phyloP scores from a whole-genome alignment of 2,329 filamentous ascomycete species.

The Alternaria rosae region DNA sequence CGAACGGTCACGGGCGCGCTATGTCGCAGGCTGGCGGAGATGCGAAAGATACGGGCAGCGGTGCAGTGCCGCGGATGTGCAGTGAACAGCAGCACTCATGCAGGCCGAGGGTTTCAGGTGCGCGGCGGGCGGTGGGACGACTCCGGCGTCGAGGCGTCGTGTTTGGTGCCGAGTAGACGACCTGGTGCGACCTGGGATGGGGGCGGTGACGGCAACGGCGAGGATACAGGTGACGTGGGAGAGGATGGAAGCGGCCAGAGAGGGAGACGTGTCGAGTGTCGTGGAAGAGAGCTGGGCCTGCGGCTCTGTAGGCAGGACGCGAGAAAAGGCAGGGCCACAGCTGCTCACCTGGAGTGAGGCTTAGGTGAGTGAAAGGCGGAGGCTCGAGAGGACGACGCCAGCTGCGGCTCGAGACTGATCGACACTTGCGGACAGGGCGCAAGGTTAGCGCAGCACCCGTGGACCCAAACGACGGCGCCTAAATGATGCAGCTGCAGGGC shows the following conservation, averaged over 20 bases:
- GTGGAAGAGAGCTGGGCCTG: constrained; percentile 4
- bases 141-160: constrained; percentile 9
- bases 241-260: neutral
- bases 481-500: constrained; percentile 9
- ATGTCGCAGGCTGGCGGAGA: constrained; percentile 8
- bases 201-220: constrained; percentile 1
- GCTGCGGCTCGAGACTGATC: constrained; percentile 21
- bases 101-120: constrained; percentile 15
- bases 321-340: constrained; percentile 9
- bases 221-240: neutral
- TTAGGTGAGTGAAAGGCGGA: constrained; percentile 10
- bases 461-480: constrained; percentile 11
- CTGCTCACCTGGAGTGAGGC: constrained; percentile 18
- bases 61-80: constrained; percentile 27
- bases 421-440: constrained; percentile 12
- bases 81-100: constrained; percentile 27
- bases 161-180: constrained; percentile 2
- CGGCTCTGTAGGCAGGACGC: neutral
- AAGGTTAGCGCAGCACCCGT: constrained; percentile 13
- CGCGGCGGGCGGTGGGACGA: neutral
- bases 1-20: constrained; percentile 8
- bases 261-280: neutral
- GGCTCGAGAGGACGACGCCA: constrained; percentile 12
- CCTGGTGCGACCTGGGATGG: neutral
- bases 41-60: constrained; percentile 19